Percentiles rank a stretch among this genome's conserved stretches.
These are phyloP conservation scores for Craterostigma plantagineum DNA, from an alignment of 257 asterid species.

Conservation along the genomic window DNA sequence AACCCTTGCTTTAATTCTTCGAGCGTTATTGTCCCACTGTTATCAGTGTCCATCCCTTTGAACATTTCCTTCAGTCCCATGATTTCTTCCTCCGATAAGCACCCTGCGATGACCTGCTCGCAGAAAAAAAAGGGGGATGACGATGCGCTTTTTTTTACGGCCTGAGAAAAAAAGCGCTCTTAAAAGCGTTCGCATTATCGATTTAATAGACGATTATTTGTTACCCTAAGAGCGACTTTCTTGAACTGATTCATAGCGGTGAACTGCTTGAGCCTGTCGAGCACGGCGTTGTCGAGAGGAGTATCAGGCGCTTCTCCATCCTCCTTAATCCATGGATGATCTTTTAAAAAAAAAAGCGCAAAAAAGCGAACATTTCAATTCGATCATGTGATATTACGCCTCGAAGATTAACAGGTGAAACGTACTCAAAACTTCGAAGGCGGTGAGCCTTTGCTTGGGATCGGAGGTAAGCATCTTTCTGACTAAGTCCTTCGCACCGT, in stretches of 20 bases:
- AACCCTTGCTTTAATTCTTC: slow-evolving; percentile 1
- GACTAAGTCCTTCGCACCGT: slow-evolving; percentile 2
- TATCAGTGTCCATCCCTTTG: slow-evolving; percentile 4
- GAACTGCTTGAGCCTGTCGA: slow-evolving; percentile 6
- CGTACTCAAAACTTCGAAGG: slow-evolving; percentile 2
- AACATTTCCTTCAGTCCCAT: slow-evolving; percentile 6
- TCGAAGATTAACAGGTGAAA: background rate
- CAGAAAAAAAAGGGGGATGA: too few species aligned
- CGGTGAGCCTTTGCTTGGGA: slow-evolving; percentile 4
- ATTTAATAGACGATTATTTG: too few species aligned
- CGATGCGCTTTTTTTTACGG: too few species aligned
- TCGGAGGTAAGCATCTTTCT: slow-evolving; percentile 1
- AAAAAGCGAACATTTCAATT: background rate
- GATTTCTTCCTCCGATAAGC: slow-evolving; percentile 6
- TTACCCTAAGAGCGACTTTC: slow-evolving; percentile 3
- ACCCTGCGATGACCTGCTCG: slow-evolving; percentile 3
- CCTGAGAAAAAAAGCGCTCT: too few species aligned
- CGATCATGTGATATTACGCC: background rate
- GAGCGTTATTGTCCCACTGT: slow-evolving; percentile 1
- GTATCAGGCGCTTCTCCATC: slow-evolving; percentile 6
- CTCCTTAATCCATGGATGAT: slow-evolving; percentile 6
- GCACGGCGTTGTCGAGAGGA: slow-evolving; percentile 2
- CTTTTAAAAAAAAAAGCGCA: slow-evolving; percentile 1
- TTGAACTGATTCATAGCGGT: slow-evolving; percentile 6
- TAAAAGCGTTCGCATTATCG: too few species aligned